These are phyloP conservation scores for Neurospora sp. DNA, from an alignment of 2,329 filamentous ascomycete species.

Conservation along the genomic window DNA sequence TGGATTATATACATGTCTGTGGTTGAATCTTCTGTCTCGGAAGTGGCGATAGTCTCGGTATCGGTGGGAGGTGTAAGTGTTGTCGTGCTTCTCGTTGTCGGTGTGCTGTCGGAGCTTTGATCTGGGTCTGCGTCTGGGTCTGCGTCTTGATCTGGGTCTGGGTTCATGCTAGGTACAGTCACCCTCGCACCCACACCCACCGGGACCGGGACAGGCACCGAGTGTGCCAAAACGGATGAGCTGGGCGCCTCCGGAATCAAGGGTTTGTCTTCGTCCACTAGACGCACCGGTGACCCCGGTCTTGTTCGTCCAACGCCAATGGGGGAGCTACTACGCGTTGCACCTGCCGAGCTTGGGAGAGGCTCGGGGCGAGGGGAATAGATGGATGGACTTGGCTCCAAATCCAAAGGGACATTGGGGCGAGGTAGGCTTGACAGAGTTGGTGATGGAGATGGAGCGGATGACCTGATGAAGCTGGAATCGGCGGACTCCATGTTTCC, in stretches of 20 bases:
- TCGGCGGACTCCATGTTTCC: not conserved
- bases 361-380: not conserved
- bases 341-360: not conserved
- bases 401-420: not conserved
- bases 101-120: not conserved
- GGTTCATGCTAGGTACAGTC: not conserved
- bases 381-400: not conserved
- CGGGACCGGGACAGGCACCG: not conserved
- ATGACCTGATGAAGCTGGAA: not conserved
- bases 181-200: not conserved
- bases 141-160: no score
- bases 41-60: no score
- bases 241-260: not conserved
- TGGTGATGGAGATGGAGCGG: not conserved
- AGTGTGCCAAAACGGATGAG: not conserved
- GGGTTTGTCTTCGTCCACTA: not conserved
- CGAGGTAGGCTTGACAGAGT: not conserved
- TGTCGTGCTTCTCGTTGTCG: no score
- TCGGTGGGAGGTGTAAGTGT: no score
- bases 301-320: not conserved
- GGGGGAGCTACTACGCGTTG: not conserved
- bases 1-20: accelerated
- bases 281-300: not conserved
- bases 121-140: not conserved
- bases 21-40: not conserved